Conservation (phyloP, 306 rosid genomes). For the Acacia acuminata region DNA sequence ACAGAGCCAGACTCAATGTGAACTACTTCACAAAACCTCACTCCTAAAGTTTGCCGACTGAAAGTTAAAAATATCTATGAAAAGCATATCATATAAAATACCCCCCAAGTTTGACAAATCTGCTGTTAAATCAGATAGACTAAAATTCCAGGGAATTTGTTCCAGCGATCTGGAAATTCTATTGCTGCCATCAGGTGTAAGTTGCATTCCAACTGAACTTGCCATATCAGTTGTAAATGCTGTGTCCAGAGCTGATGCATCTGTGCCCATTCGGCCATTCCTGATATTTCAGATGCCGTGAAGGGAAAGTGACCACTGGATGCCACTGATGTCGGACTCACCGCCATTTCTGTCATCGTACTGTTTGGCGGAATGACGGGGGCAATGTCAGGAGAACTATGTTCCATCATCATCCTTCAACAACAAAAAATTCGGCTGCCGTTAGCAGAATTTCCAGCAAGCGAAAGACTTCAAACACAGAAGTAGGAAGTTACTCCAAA, state of each 20-base stretch:
- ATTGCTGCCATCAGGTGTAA: slow-evolving; percentile 71
- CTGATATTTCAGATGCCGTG: slow-evolving; percentile 89
- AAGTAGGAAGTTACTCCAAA: slow-evolving; percentile 5
- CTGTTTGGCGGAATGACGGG: slow-evolving; percentile 73
- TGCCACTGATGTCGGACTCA: slow-evolving; percentile 96
- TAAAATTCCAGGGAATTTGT: slow-evolving; percentile 93
- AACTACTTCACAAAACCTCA: slow-evolving; percentile 8
- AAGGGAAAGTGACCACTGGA: slow-evolving; percentile 98
- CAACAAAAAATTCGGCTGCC: slow-evolving; percentile 44
- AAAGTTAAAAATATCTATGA: neutral
- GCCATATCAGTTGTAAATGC: slow-evolving; percentile 91
- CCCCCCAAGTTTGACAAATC: slow-evolving; percentile 96
- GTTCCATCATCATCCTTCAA: slow-evolving; percentile 86
- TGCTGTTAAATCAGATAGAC: slow-evolving; percentile 86
- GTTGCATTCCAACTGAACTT: slow-evolving; percentile 86
- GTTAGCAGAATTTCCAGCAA: slow-evolving; percentile 34
- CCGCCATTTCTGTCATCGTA: slow-evolving; percentile 79
- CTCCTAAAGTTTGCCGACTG: neutral
- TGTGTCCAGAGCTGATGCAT: slow-evolving; percentile 74
- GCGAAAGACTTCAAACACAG: slow-evolving; percentile 16
- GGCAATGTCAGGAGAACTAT: slow-evolving; percentile 55
- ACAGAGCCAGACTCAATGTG: slow-evolving; percentile 2
- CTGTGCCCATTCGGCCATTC: slow-evolving; percentile 94
- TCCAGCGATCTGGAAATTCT: slow-evolving; percentile 88
- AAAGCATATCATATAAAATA: slow-evolving; percentile 29